These are phyloP conservation scores for Gossypium davidsonii DNA, from an alignment of 441 rosid genomes.

Conservation along the genomic window DNA sequence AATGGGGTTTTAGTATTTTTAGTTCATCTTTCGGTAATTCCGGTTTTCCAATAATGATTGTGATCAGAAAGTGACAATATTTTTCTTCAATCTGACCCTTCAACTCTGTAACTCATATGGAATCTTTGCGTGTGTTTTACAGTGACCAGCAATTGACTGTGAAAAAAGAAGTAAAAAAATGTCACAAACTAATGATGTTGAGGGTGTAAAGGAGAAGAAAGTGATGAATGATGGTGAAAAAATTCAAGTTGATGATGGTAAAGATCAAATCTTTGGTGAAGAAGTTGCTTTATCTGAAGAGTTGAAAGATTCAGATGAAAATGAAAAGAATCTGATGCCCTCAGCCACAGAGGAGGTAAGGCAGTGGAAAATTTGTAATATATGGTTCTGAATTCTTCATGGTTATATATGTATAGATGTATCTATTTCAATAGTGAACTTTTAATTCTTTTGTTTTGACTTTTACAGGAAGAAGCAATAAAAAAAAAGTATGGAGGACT, in stretches of 20 bases:
- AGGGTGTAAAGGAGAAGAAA: conserved; percentile 35
- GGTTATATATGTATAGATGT: background rate
- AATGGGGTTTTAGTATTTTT: background rate
- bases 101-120: background rate
- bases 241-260: conserved; percentile 17
- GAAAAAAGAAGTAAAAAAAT: background rate
- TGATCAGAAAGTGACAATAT: background rate
- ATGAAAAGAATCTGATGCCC: conserved; percentile 29
- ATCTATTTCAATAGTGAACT: background rate
- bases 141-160: background rate
- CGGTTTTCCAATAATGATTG: background rate
- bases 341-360: conserved; percentile 41
- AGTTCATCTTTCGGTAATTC: background rate
- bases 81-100: background rate
- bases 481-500: conserved; percentile 59
- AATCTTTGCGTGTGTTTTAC: background rate
- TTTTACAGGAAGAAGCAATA: conserved; percentile 40
- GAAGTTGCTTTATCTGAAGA: conserved; percentile 13
- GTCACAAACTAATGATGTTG: conserved; percentile 23
- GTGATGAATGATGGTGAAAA: conserved; percentile 16
- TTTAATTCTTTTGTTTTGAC: background rate
- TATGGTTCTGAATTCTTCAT: background rate
- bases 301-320: conserved; percentile 22
- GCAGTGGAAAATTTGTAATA: background rate
- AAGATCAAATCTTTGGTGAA: conserved; percentile 3